Base-by-base conservation (phyloP, 2,329 filamentous ascomycete species). In the Fusarium clavum region DNA sequence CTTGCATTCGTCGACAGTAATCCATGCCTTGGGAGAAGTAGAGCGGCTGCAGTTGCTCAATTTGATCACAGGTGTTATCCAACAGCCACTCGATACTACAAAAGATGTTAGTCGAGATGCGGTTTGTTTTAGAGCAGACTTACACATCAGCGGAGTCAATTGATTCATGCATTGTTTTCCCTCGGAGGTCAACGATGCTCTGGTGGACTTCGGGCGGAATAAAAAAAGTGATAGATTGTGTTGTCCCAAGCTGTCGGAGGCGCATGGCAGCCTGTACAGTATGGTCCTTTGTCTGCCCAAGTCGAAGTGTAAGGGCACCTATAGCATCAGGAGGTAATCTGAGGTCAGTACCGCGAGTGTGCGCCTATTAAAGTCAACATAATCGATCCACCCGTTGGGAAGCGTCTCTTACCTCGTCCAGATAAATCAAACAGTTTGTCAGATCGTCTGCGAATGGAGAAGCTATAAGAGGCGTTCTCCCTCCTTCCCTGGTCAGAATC, bases 171-270 rank as follows among this genome's bases (percentile, higher is more conserved):
- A 73, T 66, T 13, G 68, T 69, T 30, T 71, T 74, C 7, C 48
- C 44, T 22, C 64, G 64, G 0, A 85, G 67, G 60, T 89, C 86
- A 0, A 85, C 74, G 52, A 91, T 90, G 58, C 85, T 89, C 51
- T 90, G 86, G 44, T 90, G 83, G 0, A 90, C 88, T 70, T 91
- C 88, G 0, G 85, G 86, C 0, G 88, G 87, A 0, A 86, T 83
- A 40, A 88, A 84, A 59, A 90, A 86, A 9, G 78, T 78, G 1
- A 91, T 74, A 0, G 85, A 84, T 61, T 91, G 88, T 0, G 86
- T 85, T 1, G 81, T 81, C 3, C 77, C 79, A 0, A 92, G 78
- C 51, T 90, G 85, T 1, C 90, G 83, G 2, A 91, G 76, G 57
- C 89, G 79, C 89, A 91, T 91, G 0, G 89, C 88, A 57, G 89